Evolutionary conservation across 2,329 filamentous ascomycete species (phyloP).

Genomic region (Thielaviopsis populi): DNA sequence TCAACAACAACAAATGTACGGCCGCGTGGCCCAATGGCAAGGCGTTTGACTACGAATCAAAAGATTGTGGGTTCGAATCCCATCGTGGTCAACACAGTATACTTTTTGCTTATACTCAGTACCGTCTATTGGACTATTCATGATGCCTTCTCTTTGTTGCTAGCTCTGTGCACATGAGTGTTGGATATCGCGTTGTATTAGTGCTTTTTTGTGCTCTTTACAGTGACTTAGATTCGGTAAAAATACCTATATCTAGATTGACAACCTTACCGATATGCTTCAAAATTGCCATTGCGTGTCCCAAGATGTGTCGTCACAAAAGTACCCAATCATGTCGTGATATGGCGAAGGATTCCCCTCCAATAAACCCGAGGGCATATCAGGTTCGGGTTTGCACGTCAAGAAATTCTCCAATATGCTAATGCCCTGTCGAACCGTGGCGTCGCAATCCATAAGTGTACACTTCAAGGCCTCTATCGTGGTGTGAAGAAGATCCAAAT

Average conservation of each 20-base stretch:
- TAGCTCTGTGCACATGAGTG: background rate
- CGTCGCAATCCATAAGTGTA: constrained; percentile 5
- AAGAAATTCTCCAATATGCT: constrained; percentile 1
- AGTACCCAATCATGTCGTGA: background rate
- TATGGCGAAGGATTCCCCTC: background rate
- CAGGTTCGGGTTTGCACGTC: background rate
- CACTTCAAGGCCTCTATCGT: constrained; percentile 4
- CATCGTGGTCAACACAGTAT: constrained; percentile 3
- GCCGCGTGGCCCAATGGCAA: constrained; percentile 13
- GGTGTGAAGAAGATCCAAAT: constrained; percentile 9
- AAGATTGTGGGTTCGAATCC: constrained; percentile 12
- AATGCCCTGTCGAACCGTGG: constrained; percentile 6
- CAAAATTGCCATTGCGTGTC: background rate
- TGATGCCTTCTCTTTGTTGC: background rate
- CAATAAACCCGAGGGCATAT: background rate
- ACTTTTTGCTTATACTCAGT: background rate
- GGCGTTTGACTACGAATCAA: constrained; percentile 13
- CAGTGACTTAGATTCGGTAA: background rate
- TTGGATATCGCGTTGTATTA: background rate
- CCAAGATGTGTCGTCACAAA: background rate
- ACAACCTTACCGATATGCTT: background rate
- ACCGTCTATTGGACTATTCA: background rate
- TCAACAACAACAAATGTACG: background rate
- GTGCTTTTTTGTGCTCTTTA: background rate
- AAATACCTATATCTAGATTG: background rate